Conservation (phyloP, 768 basidiomycete genomes). For the Kockovaella imperatae region DNA sequence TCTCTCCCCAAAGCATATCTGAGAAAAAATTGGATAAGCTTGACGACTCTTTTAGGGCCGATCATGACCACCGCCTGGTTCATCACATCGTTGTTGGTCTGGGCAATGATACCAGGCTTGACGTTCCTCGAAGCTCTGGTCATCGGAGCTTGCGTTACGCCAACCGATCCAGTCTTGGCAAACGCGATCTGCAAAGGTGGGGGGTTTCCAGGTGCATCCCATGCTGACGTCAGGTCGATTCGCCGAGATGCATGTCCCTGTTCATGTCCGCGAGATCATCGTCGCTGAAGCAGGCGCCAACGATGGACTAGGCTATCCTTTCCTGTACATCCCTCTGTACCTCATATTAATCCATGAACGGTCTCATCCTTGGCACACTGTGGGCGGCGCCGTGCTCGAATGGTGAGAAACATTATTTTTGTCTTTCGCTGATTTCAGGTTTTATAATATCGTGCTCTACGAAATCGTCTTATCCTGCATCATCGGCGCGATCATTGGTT, state of each 20-base stretch:
- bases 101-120: conserved; percentile 44
- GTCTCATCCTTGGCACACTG: conserved; percentile 23
- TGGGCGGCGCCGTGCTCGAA: conserved; percentile 42
- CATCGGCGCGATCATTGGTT: conserved; percentile 46
- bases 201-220: background rate
- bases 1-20: conserved; percentile 46
- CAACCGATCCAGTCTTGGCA: conserved; percentile 48
- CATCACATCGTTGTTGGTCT: conserved; percentile 42
- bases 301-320: conserved; percentile 48
- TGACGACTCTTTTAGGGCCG: conserved; percentile 44
- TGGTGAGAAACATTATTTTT: no score
- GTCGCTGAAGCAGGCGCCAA: conserved; percentile 48
- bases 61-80: conserved; percentile 48
- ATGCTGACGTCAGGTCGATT: conserved; percentile 43
- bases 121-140: conserved; percentile 46
- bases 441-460: conserved; percentile 45
- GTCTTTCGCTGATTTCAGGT: conserved; percentile 16
- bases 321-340: conserved; percentile 46
- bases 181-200: conserved; percentile 39
- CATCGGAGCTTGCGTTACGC: conserved; percentile 46
- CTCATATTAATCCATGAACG: conserved; percentile 40
- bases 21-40: conserved; percentile 37
- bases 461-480: conserved; percentile 43
- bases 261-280: conserved; percentile 47
- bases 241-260: conserved; percentile 46